A percentile compares a stretch with the other conserved stretches of the same genome.
These are phyloP conservation scores for Aureobasidium sp. DNA, from an alignment of 2,329 filamentous ascomycete species.

Conservation along the genomic window DNA sequence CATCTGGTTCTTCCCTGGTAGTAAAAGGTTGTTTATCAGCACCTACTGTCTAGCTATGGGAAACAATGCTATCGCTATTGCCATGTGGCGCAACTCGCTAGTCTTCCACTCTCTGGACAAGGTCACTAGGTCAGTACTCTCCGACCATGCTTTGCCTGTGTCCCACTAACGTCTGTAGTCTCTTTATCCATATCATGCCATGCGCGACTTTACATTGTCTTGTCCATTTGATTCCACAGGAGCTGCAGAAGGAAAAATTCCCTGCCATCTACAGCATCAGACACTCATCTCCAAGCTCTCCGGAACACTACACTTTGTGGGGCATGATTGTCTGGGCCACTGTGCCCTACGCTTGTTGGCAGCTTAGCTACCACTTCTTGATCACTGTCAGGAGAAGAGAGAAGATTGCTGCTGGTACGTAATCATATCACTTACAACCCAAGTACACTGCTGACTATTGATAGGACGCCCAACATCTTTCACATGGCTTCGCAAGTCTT, in stretches of 20 bases:
- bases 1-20: conserved; percentile 84
- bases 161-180: conserved; percentile 25
- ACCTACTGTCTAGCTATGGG: conserved; percentile 89
- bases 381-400: conserved; percentile 89
- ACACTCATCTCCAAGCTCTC: conserved; percentile 54
- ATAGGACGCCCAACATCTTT: conserved; percentile 79
- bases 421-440: too few species aligned
- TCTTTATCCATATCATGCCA: conserved; percentile 99
- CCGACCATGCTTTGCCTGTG: too few species aligned
- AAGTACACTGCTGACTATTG: background rate
- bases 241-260: conserved; percentile 60
- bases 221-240: conserved; percentile 66
- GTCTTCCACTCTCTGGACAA: conserved; percentile 99
- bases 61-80: conserved; percentile 95
- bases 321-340: conserved; percentile 95
- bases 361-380: conserved; percentile 83
- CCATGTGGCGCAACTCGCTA: conserved; percentile 98
- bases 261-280: conserved; percentile 82
- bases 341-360: conserved; percentile 87
- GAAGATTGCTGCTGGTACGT: conserved; percentile 72
- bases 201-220: conserved; percentile 88
- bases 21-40: conserved; percentile 84
- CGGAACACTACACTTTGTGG: conserved; percentile 66
- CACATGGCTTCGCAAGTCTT: conserved; percentile 90
- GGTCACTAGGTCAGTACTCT: conserved; percentile 51